These are phyloP conservation scores for Hypoxylon trugodes DNA, from an alignment of 495 filamentous ascomycete species.

Conservation along the genomic window DNA sequence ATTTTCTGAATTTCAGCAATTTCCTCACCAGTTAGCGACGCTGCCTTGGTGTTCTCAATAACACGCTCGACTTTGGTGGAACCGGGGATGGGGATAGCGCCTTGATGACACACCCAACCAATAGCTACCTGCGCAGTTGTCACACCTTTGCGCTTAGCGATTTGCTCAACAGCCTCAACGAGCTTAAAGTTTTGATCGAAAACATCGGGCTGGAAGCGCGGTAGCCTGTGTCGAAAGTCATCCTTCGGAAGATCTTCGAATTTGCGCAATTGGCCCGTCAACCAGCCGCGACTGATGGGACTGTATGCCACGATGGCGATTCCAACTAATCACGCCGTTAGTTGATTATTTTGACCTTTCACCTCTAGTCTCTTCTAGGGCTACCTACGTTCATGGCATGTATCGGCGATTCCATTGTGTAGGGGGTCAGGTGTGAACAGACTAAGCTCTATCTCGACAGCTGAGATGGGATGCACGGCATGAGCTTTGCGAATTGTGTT, in stretches of 20 bases:
- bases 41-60: conserved; percentile 62
- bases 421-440: conserved; percentile 47
- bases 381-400: conserved; percentile 52
- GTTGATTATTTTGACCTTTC: neutral
- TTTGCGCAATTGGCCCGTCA: conserved; percentile 48
- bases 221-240: conserved; percentile 51
- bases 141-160: conserved; percentile 57
- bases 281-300: conserved; percentile 55
- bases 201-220: conserved; percentile 59
- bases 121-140: conserved; percentile 60
- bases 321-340: conserved; percentile 44
- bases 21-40: conserved; percentile 59
- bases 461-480: conserved; percentile 45
- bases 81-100: conserved; percentile 63
- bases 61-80: conserved; percentile 62
- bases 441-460: conserved; percentile 56
- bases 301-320: conserved; percentile 55
- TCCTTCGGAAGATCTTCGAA: conserved; percentile 48
- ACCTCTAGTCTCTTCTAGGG: neutral
- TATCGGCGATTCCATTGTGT: conserved; percentile 41
- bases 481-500: conserved; percentile 47
- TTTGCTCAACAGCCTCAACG: conserved; percentile 52
- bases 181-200: conserved; percentile 61
- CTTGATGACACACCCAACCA: conserved; percentile 64
- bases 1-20: conserved; percentile 53